These are phyloP conservation scores for Pneumocystis canis DNA, from an alignment of 1,139 yeast species.

Conservation along the genomic window DNA sequence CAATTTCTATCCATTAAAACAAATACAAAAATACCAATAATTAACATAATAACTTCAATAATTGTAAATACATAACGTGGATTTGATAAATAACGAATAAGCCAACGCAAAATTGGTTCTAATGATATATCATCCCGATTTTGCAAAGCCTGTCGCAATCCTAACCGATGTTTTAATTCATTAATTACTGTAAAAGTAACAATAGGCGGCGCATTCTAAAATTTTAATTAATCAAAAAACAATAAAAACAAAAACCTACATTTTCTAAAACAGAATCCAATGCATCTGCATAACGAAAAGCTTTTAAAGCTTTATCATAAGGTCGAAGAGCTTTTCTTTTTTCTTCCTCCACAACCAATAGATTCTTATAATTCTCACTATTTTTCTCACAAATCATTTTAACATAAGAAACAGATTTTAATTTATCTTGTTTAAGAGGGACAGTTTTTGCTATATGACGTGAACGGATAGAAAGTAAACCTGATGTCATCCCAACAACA, in stretches of 20 bases:
- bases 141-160: constrained; percentile 58
- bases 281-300: constrained; percentile 86
- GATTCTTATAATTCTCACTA: constrained; percentile 68
- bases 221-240: neutral
- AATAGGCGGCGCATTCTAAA: constrained; percentile 43
- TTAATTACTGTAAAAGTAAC: constrained; percentile 67
- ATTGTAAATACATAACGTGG: constrained; percentile 59
- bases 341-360: constrained; percentile 24
- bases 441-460: constrained; percentile 31
- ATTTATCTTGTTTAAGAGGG: constrained; percentile 21
- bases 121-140: constrained; percentile 76
- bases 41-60: constrained; percentile 72
- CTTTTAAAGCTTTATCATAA: constrained; percentile 70
- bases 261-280: constrained; percentile 69
- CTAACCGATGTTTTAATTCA: constrained; percentile 78
- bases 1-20: constrained; percentile 25
- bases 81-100: constrained; percentile 58
- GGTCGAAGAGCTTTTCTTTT: constrained; percentile 48
- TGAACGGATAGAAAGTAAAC: constrained; percentile 76
- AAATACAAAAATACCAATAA: constrained; percentile 52
- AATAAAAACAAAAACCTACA: constrained; percentile 21
- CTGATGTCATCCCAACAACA: constrained; percentile 87
- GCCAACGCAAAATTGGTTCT: constrained; percentile 79
- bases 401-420: constrained; percentile 36
- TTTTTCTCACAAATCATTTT: constrained; percentile 85